Percentiles rank a stretch among this genome's conserved stretches.
These are phyloP conservation scores for Stenocarpella maydis DNA, from an alignment of 2,329 filamentous ascomycete genomes.

Conservation along the genomic window DNA sequence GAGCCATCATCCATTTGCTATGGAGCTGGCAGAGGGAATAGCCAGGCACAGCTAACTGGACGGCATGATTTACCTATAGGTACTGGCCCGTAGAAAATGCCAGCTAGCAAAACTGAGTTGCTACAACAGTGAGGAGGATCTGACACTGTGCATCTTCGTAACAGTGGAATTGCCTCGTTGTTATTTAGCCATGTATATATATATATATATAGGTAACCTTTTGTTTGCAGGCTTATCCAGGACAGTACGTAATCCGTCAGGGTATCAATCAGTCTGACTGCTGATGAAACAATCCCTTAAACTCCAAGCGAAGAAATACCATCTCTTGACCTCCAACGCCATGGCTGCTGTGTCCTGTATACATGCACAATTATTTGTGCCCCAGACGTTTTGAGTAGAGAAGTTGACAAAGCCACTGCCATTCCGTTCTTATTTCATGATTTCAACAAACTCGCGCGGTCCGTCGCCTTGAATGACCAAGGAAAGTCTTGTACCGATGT, in stretches of 20 bases:
- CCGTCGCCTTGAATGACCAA: not conserved
- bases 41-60: not conserved
- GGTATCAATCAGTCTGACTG: slow-evolving; percentile 29
- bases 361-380: slow-evolving; percentile 2
- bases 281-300: not conserved
- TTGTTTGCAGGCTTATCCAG: slow-evolving; percentile 10
- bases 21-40: too few relatives aligned
- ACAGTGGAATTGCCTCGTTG: not conserved
- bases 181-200: slow-evolving; percentile 8
- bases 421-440: not conserved
- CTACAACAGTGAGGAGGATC: not conserved
- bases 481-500: not conserved
- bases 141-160: not conserved
- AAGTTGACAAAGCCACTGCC: not conserved
- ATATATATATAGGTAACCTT: not conserved
- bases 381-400: slow-evolving; percentile 13
- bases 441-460: not conserved
- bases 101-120: not conserved
- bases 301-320: slow-evolving; percentile 1
- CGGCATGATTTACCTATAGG: too few relatives aligned
- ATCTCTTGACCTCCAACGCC: slow-evolving; percentile 25
- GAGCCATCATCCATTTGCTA: not conserved
- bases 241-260: slow-evolving; percentile 23
- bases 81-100: not conserved
- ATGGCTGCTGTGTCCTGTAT: slow-evolving; percentile 10